Evolutionary conservation across 768 basidiomycete species (phyloP), one percentile per base, ranked within the genome.

Genomic region (Mycena galericulata): DNA sequence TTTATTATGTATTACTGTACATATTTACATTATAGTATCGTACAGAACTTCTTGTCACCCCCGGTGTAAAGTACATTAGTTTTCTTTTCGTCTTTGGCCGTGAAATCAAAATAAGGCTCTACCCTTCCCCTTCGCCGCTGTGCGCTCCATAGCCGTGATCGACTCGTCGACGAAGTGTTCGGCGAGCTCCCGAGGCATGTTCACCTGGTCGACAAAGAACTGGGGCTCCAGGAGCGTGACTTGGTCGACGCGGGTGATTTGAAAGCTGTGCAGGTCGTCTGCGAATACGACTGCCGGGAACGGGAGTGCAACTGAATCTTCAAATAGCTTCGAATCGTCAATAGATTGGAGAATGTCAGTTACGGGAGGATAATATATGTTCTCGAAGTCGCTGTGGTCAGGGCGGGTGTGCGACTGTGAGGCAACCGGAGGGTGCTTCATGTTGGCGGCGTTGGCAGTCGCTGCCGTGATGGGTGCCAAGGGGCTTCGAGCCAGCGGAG

Each of bases 401-500:
- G 12, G 12, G 41, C 32, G 36, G 29, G 20, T 18, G 12, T 10
- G 43, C 2, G 55, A 26, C 27, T 40, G 64, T 3, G 49, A 40
- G 38, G 20, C 29, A 36, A 18, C 49, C 38, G 24, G 47, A 2
- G 26, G 49, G 49, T 22, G 18, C 24, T 34, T 46, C 41, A 62
- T 41, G 12, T 62, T 62, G 12, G 7, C 38, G 1, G 20, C 24
- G 30, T 62, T 50, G 36, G 60, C 22, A 10, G 20, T 50, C 20
- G 60, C 47, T 14, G 36, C 36, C 45, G 49, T 62, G 49, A 62
- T 62, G 2, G 60, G 50, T 12, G n/a, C 60, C 36, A 62, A 51
- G 10, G 60, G 60, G 60, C 49, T 62, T 12, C 60, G 60, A 51
- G 36, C 49, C 50, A 47, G 36, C 50, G 60, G 60, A 12, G 46